phyloP scores from a whole-genome alignment of 768 basidiomycete genomes.

The Chlorophyllum brunneum region DNA sequence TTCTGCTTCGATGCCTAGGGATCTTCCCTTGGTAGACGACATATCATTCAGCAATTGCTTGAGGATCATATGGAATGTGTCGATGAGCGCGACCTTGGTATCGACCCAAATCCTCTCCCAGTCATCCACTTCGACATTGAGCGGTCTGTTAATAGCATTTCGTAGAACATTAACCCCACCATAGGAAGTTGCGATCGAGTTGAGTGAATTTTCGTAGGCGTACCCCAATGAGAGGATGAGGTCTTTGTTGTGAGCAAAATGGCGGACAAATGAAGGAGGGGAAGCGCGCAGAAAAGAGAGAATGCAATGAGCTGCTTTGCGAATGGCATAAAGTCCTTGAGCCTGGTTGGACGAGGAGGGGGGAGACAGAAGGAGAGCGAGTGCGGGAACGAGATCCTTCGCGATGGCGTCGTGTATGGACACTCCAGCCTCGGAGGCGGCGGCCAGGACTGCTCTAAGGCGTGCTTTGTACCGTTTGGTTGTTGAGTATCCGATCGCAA shows the following conservation, averaged over 20 bases:
- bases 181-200: constrained; percentile 52
- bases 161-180: constrained; percentile 45
- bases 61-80: constrained; percentile 62
- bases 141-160: constrained; percentile 17
- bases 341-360: constrained; percentile 25
- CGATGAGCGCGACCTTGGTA: constrained; percentile 69
- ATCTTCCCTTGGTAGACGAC: constrained; percentile 35
- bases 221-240: constrained; percentile 56
- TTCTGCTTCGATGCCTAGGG: constrained; percentile 46
- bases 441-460: constrained; percentile 39
- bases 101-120: constrained; percentile 73
- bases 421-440: constrained; percentile 31
- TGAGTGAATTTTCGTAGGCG: constrained; percentile 58
- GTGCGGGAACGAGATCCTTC: constrained; percentile 51
- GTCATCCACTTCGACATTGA: constrained; percentile 40
- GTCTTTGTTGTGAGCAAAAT: constrained; percentile 47
- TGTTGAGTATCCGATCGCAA: constrained; percentile 52
- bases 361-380: constrained; percentile 46
- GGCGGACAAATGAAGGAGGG: constrained; percentile 44
- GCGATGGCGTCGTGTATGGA: constrained; percentile 29
- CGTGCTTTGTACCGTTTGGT: constrained; percentile 34
- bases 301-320: constrained; percentile 60
- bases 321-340: constrained; percentile 57
- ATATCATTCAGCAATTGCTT: constrained; percentile 46
- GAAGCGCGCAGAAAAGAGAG: constrained; percentile 43